These are phyloP conservation scores for Purpureocillium takamizusanense DNA, from an alignment of 2,329 filamentous ascomycete genomes.

Conservation along the genomic window DNA sequence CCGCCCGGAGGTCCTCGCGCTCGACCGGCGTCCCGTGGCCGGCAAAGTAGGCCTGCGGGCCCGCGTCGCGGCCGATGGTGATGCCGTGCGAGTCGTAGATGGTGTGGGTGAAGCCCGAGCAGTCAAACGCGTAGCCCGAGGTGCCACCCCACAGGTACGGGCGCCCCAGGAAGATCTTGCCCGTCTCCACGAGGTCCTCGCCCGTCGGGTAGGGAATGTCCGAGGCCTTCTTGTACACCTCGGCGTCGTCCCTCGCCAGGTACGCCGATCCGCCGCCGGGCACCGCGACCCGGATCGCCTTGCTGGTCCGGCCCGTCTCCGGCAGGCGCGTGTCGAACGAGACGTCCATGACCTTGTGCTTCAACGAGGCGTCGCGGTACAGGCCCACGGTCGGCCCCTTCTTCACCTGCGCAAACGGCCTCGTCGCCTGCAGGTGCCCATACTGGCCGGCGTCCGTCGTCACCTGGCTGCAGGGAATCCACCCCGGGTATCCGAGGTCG, in stretches of 20 bases:
- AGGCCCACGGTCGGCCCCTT: neutral
- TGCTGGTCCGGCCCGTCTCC: neutral
- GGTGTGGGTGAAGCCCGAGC: slow-evolving; percentile 2
- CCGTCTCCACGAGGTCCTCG: slow-evolving; percentile 1
- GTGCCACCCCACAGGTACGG: slow-evolving; percentile 2
- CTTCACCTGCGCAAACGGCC: slow-evolving; percentile 1
- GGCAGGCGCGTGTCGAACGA: slow-evolving; percentile 1
- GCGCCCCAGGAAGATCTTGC: neutral
- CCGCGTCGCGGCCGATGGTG: slow-evolving; percentile 1
- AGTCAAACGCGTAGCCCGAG: slow-evolving; percentile 2
- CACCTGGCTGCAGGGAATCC: slow-evolving; percentile 1
- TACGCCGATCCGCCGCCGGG: neutral
- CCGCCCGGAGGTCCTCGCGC: neutral
- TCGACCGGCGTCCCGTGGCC: neutral
- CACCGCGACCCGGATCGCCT: neutral
- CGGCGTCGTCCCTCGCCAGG: neutral
- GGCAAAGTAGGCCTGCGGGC: slow-evolving; percentile 1
- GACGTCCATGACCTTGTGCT: neutral
- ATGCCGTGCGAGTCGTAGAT: slow-evolving; percentile 2
- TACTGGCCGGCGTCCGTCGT: neutral
- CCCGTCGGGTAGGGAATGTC: slow-evolving; percentile 1
- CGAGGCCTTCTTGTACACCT: neutral
- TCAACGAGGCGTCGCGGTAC: neutral
- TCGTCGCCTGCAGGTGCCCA: neutral
- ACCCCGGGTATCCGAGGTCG: slow-evolving; percentile 1